These are phyloP conservation scores for Prunus fruticosa DNA, from an alignment of 306 rosid genomes.

Conservation along the genomic window DNA sequence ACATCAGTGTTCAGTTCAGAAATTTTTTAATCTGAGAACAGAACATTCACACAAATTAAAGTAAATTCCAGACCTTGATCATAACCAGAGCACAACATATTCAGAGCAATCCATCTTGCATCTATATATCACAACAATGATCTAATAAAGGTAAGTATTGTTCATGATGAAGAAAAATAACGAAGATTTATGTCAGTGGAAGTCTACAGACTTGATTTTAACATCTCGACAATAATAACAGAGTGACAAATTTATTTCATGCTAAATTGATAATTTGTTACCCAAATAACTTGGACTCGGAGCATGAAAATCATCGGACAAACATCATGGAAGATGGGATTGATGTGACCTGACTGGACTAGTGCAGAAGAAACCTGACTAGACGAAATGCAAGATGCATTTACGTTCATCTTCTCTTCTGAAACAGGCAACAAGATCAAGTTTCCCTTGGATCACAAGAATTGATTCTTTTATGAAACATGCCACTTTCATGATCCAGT, in stretches of 20 bases:
- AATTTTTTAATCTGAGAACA: neutral
- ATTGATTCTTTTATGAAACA: slow-evolving; percentile 13
- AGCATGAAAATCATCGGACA: too few species aligned
- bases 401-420: slow-evolving; percentile 41
- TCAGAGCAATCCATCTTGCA: neutral
- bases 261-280: too few species aligned
- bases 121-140: neutral
- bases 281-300: too few species aligned
- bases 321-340: too few species aligned
- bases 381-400: slow-evolving; percentile 38
- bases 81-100: neutral
- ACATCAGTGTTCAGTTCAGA: neutral
- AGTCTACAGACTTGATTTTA: too few species aligned
- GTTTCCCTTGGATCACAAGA: slow-evolving; percentile 27
- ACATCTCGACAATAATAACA: too few species aligned
- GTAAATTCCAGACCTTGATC: neutral
- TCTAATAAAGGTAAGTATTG: neutral
- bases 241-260: too few species aligned
- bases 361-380: slow-evolving; percentile 59
- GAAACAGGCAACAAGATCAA: slow-evolving; percentile 32
- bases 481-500: slow-evolving; percentile 29
- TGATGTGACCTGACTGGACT: slow-evolving; percentile 50
- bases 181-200: too few species aligned
- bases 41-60: neutral
- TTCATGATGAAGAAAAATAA: too few species aligned